These are phyloP conservation scores for Dendrostoma leiphaemia DNA, from an alignment of 2,329 filamentous ascomycete genomes.

Conservation along the genomic window DNA sequence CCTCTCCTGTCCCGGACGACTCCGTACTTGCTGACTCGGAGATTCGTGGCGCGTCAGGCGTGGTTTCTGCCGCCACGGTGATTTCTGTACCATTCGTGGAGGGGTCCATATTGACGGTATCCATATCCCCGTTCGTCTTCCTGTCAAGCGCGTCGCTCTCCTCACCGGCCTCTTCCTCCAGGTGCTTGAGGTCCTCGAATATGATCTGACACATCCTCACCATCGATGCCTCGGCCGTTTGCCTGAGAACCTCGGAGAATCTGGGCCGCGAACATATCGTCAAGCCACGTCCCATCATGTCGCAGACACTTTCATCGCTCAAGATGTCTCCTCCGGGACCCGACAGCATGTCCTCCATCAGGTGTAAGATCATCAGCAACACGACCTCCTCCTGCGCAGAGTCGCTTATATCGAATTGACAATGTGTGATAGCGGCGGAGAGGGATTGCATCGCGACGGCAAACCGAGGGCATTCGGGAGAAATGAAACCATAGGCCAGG, in stretches of 20 bases:
- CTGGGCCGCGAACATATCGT: constrained; percentile 96
- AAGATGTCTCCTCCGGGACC: constrained; percentile 87
- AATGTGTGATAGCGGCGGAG: constrained; percentile 94
- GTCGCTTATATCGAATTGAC: constrained; percentile 95
- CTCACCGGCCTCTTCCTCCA: constrained; percentile 73
- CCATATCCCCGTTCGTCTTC: constrained; percentile 65
- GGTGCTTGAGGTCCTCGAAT: constrained; percentile 85
- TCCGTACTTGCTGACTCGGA: constrained; percentile 40
- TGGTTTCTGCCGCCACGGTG: constrained; percentile 20
- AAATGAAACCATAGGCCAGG: constrained; percentile 90
- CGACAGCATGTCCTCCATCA: constrained; percentile 98
- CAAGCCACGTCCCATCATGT: constrained; percentile 98
- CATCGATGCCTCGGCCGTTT: constrained; percentile 95
- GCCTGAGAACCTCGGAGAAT: constrained; percentile 83
- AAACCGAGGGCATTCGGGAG: constrained; percentile 79
- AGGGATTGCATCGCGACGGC: constrained; percentile 90
- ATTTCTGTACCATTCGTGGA: constrained; percentile 57
- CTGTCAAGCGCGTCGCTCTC: constrained; percentile 65
- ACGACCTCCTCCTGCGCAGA: constrained; percentile 94
- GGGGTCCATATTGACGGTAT: constrained; percentile 81
- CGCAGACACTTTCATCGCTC: constrained; percentile 97
- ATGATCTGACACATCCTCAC: constrained; percentile 99
- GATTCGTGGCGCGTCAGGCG: constrained; percentile 25
- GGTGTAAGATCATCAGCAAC: constrained; percentile 85
- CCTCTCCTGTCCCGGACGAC: constrained; percentile 23